A percentile compares a stretch with the other conserved stretches of the same genome.
These are phyloP conservation scores for Umbelopsis sp. DNA, from an alignment of 192 early-diverging fungal species.

Conservation along the genomic window DNA sequence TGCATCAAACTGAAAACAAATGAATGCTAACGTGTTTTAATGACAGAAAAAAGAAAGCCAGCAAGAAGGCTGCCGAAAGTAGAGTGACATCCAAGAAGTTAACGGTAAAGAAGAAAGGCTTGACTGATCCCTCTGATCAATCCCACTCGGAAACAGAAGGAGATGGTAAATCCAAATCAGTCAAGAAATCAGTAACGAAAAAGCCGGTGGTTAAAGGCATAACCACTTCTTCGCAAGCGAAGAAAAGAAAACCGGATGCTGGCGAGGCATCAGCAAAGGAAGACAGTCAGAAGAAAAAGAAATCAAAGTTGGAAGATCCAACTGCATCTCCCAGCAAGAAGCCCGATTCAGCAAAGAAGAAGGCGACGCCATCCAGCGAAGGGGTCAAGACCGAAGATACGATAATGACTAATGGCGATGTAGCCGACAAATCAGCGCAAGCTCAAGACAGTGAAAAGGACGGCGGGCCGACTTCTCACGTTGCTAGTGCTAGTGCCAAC, in stretches of 20 bases:
- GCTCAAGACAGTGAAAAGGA: constrained; percentile 16
- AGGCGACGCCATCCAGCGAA: neutral
- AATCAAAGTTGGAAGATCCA: constrained; percentile 15
- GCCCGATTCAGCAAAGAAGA: neutral
- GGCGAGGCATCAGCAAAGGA: neutral
- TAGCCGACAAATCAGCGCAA: neutral
- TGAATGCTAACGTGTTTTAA: neutral
- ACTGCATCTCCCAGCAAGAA: constrained; percentile 18
- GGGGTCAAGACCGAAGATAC: neutral
- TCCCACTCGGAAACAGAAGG: constrained; percentile 17
- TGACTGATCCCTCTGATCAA: constrained; percentile 4
- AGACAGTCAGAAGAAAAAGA: constrained; percentile 7
- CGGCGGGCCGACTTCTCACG: constrained; percentile 20
- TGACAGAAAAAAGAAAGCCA: constrained; percentile 3
- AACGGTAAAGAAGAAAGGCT: neutral
- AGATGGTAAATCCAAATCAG: neutral
- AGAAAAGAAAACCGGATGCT: constrained; percentile 9
- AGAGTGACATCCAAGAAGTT: neutral
- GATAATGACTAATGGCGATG: neutral
- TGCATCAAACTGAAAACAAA: constrained; percentile 6
- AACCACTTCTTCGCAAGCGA: neutral
- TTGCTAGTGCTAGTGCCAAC: neutral
- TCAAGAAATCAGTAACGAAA: neutral
- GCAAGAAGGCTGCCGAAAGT: neutral
- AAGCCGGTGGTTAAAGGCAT: neutral